Percentiles rank a stretch among this genome's conserved stretches.
phyloP scores from a whole-genome alignment of 169 alveolate genomes.

The Cyclospora cayetanensis region DNA sequence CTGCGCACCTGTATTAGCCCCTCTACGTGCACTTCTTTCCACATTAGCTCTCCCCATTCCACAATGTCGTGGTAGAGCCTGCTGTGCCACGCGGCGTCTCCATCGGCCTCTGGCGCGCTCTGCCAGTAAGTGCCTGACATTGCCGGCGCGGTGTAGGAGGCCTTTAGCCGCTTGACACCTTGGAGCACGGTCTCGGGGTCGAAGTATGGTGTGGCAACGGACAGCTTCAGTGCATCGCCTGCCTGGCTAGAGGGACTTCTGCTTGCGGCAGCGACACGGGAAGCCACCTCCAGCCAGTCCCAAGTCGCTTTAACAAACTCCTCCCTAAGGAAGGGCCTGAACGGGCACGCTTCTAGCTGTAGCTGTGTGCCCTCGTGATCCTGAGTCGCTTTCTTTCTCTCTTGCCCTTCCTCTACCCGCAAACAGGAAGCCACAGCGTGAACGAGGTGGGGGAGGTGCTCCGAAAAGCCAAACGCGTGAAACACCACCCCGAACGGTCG shows the following conservation, averaged over 20 bases:
- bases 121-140: background rate
- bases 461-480: background rate
- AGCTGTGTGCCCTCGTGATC: background rate
- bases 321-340: background rate
- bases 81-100: background rate
- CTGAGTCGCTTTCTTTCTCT: background rate
- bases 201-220: background rate
- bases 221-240: background rate
- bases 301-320: background rate
- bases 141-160: background rate
- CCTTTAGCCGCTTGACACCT: background rate
- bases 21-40: background rate
- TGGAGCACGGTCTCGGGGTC: background rate
- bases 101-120: background rate
- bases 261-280: background rate
- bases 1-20: constrained; percentile 44
- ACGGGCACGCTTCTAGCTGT: background rate
- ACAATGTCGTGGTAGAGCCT: background rate
- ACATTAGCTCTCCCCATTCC: background rate
- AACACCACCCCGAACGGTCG: background rate
- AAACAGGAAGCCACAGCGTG: background rate
- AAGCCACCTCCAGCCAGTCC: background rate
- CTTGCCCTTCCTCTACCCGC: background rate
- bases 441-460: background rate
- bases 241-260: constrained; percentile 30